Evolutionary conservation across 495 filamentous ascomycete genomes (phyloP).

Genomic region (Podospora pseudocomata): DNA sequence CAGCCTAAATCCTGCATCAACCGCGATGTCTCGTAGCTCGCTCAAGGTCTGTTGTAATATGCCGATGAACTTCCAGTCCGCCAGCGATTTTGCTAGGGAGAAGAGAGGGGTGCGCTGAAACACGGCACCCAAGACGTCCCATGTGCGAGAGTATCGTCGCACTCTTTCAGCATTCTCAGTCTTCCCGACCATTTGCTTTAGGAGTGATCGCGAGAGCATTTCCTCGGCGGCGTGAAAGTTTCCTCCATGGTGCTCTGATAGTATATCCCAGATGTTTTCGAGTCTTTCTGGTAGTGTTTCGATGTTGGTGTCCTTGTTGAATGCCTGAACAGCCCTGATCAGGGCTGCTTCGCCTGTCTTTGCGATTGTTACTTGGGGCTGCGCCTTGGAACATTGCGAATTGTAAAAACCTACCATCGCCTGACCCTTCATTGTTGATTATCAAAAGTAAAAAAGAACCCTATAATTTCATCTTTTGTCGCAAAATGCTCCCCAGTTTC

Average conservation of each 20-base stretch:
- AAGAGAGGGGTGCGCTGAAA: conserved; percentile 43
- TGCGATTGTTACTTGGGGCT: conserved; percentile 1
- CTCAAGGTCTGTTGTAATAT: conserved; percentile 42
- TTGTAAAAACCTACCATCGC: conserved; percentile 8
- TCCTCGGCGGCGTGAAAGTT: conserved; percentile 46
- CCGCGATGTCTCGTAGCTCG: conserved; percentile 37
- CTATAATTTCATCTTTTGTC: background rate
- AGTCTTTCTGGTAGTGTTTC: conserved; percentile 40
- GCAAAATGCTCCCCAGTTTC: background rate
- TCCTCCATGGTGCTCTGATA: conserved; percentile 30
- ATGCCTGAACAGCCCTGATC: conserved; percentile 27
- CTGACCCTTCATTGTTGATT: conserved; percentile 15
- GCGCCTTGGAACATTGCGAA: background rate
- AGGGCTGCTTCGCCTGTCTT: conserved; percentile 29
- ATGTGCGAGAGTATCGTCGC: conserved; percentile 43
- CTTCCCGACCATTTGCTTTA: conserved; percentile 46
- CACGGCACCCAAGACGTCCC: conserved; percentile 40
- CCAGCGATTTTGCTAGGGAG: conserved; percentile 44
- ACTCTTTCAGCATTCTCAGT: conserved; percentile 40
- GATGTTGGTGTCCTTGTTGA: conserved; percentile 38
- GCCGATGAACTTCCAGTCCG: conserved; percentile 41
- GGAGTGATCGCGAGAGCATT: conserved; percentile 47
- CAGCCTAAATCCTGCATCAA: background rate
- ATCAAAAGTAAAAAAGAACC: background rate
- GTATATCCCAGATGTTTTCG: conserved; percentile 34